A percentile compares a stretch with the other conserved stretches of the same genome.
phyloP scores from a whole-genome alignment of 306 rosid species.

The Fragaria nilgerrensis region DNA sequence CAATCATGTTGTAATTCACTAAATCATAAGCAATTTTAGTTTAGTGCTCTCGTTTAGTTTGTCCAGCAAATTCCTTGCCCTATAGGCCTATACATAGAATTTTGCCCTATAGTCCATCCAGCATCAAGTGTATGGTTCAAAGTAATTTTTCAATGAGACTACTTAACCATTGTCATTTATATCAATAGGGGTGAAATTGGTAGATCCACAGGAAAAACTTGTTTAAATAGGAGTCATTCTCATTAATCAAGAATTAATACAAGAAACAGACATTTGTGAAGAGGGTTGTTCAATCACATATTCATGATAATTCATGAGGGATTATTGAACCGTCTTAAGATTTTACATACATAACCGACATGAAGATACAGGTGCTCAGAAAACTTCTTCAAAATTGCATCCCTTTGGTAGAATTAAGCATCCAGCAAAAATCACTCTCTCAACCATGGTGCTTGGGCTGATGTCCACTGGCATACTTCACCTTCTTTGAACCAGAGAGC shows the following conservation, averaged over 20 bases:
- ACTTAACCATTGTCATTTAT: background rate
- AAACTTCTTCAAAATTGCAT: slow-evolving; percentile 28
- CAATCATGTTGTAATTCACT: background rate
- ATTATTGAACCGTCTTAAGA: background rate
- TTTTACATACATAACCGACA: background rate
- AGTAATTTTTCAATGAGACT: background rate
- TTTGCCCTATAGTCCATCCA: background rate
- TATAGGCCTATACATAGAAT: background rate
- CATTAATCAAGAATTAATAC: background rate
- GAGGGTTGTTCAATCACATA: slow-evolving; percentile 4
- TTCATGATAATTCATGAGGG: slow-evolving; percentile 9
- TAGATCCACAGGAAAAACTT: background rate
- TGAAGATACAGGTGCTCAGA: background rate
- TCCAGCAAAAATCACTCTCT: slow-evolving; percentile 54
- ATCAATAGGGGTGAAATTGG: background rate
- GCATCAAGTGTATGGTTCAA: background rate
- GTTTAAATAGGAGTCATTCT: background rate
- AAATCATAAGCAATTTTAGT: background rate
- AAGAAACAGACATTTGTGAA: background rate
- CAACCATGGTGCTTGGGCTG: slow-evolving; percentile 69
- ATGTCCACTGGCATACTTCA: slow-evolving; percentile 72
- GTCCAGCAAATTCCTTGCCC: background rate
- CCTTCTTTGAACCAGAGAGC: slow-evolving; percentile 97
- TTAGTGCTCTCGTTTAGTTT: background rate
- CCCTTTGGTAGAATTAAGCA: slow-evolving; percentile 16